Evolutionary conservation across 176 grass and related monocot genomes (phyloP).

Genomic region (Phyllostachys edulis): DNA sequence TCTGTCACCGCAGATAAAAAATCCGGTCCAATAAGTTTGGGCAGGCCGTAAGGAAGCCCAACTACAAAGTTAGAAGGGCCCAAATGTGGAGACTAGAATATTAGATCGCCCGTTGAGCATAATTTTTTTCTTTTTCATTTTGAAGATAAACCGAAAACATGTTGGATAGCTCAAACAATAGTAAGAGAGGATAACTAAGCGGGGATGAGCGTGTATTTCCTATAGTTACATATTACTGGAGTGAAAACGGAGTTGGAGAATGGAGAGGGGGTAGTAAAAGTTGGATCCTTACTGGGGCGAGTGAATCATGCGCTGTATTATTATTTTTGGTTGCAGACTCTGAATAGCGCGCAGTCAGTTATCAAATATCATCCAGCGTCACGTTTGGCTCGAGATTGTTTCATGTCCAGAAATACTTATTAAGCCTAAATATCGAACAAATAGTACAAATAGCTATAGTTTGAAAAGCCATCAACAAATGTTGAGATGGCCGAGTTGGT

Average conservation of each 20-base stretch:
- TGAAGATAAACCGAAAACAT: not conserved
- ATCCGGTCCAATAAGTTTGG: not conserved
- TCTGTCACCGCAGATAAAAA: too few species aligned
- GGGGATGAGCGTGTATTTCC: not conserved
- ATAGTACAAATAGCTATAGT: not conserved
- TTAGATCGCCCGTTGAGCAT: not conserved
- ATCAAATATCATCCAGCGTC: not conserved
- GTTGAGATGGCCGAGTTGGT: constrained; percentile 83
- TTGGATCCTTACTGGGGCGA: too few species aligned
- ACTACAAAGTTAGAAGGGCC: not conserved
- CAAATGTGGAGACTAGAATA: not conserved
- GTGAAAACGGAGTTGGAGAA: not conserved
- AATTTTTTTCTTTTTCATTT: not conserved
- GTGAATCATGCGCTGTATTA: not conserved
- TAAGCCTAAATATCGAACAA: not conserved
- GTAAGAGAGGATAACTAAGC: not conserved
- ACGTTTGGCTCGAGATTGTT: not conserved
- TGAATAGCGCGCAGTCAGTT: not conserved
- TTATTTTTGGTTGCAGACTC: not conserved
- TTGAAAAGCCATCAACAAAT: not conserved
- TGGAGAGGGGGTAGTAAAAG: not conserved
- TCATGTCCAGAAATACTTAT: not conserved
- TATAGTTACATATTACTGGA: not conserved
- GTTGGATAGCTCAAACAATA: not conserved
- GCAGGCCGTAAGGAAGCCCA: not conserved